These are phyloP conservation scores for Macrolepiota albuminosa DNA, from an alignment of 768 basidiomycete species.

Conservation along the genomic window DNA sequence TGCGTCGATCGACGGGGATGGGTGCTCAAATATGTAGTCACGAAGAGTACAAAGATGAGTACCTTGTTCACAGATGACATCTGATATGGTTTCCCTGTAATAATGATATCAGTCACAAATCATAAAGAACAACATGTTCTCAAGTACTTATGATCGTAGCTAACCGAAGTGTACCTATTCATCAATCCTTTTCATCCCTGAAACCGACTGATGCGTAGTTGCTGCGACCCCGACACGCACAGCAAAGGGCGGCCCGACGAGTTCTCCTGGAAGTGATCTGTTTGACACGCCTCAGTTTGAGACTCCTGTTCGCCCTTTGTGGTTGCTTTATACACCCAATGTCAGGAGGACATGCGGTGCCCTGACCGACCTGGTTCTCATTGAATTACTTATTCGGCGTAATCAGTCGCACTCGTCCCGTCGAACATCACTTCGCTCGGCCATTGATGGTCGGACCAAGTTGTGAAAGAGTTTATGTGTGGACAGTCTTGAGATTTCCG, in stretches of 20 bases:
- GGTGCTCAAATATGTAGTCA: not conserved
- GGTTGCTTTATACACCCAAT: not conserved
- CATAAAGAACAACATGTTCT: not conserved
- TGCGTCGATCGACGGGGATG: not conserved
- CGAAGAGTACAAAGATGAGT: not conserved
- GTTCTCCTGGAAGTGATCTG: slow-evolving; percentile 6
- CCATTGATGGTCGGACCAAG: slow-evolving; percentile 2
- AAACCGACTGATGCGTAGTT: slow-evolving; percentile 21
- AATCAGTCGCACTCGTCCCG: not conserved
- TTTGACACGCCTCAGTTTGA: not conserved
- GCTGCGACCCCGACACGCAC: slow-evolving; percentile 20
- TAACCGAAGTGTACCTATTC: slow-evolving; percentile 14
- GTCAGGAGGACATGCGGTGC: slow-evolving; percentile 5
- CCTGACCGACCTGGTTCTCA: slow-evolving; percentile 9
- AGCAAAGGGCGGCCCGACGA: slow-evolving; percentile 18
- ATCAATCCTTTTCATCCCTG: slow-evolving; percentile 17
- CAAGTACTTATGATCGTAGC: not conserved
- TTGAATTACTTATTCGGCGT: slow-evolving; percentile 7
- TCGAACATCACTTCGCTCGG: not conserved
- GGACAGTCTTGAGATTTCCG: slow-evolving; percentile 4
- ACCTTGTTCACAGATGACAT: not conserved
- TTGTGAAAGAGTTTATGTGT: slow-evolving; percentile 1
- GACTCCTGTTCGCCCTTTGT: not conserved
- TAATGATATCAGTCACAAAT: slow-evolving; percentile 3
- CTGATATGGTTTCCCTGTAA: not conserved